These are phyloP conservation scores for Allantophomopsis cytisporea DNA, from an alignment of 2,329 filamentous ascomycete species.

Conservation along the genomic window DNA sequence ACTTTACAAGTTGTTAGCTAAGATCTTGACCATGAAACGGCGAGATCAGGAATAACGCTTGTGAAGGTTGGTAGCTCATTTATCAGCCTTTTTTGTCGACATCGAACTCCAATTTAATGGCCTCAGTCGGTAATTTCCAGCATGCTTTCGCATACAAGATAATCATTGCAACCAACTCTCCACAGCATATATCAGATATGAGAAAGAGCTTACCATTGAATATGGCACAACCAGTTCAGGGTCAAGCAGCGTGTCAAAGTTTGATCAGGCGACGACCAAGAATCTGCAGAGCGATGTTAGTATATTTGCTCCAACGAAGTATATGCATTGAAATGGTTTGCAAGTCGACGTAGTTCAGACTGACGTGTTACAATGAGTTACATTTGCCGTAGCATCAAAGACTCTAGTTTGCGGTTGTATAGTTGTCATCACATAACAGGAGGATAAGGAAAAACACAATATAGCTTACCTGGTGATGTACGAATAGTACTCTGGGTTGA, in stretches of 20 bases:
- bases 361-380: conserved; percentile 86
- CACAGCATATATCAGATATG: no score
- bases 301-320: no score
- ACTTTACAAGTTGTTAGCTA: neutral
- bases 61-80: conserved; percentile 42
- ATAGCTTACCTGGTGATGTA: conserved; percentile 9
- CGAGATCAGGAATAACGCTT: conserved; percentile 6
- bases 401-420: conserved; percentile 91
- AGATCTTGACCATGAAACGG: conserved; percentile 1
- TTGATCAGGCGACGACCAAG: no score
- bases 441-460: conserved; percentile 9
- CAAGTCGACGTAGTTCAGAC: conserved; percentile 47
- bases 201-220: conserved; percentile 2
- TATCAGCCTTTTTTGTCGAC: conserved; percentile 80
- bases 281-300: no score
- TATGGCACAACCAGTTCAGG: no score
- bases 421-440: conserved; percentile 60
- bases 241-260: no score
- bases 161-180: conserved; percentile 14
- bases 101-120: conserved; percentile 35
- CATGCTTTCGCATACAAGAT: conserved; percentile 26
- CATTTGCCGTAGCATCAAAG: conserved; percentile 79
- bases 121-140: conserved; percentile 97
- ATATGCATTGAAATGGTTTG: no score
- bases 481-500: neutral